Base-by-base conservation (phyloP, 495 filamentous ascomycete species). In the Aspergillus baeticus region DNA sequence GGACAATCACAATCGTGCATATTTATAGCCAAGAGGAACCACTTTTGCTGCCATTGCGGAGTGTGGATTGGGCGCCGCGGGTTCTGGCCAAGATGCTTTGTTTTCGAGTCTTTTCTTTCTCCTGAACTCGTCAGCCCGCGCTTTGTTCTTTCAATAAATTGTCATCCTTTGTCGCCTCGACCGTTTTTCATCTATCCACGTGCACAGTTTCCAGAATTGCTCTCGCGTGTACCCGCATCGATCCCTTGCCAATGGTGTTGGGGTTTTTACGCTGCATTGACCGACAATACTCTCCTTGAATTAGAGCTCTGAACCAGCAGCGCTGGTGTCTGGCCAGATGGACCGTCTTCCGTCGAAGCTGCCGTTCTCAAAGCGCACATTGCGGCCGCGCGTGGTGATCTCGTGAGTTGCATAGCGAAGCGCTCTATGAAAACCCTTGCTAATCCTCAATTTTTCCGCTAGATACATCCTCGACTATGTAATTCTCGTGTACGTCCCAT, bases 381-480 rank as follows among this genome's bases (percentile, higher is more conserved):
- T 83, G 29, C 69, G 72, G 42, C 75, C 74, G 65, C 76, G 73
- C 47, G 71, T 81, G 43, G 63, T 83, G n/a, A 71, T 82, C 45
- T 81, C 80, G 80, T 83, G 62, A 49, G 79, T 72, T 18, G 3
- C 33, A 10, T 17, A 29, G 29, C 14, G 17, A 23, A 37, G 18
- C 39, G 18, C 37, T 38, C 1, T 5, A 17, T 0, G 18, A 14
- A 22, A 33, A 14, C n/a, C n/a, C 5, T 55, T 17, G 29, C 58
- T 60, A 33, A 60, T 23, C 6, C 37, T 22, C 29, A 21, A 1
- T 39, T n/a, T 14, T 14, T n/a, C n/a, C 6, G 34, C 2, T 45
- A 87, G 84, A 63, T 89, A 89, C 63, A 80, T 87, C 44, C 68
- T 85, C 47, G 86, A 88, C 75, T 89, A 87, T 77, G 73, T 84